Evolutionary conservation across 163 green algal species (phyloP), one percentile per base, ranked within the genome.

Genomic region (Scenedesmus sp.): DNA sequence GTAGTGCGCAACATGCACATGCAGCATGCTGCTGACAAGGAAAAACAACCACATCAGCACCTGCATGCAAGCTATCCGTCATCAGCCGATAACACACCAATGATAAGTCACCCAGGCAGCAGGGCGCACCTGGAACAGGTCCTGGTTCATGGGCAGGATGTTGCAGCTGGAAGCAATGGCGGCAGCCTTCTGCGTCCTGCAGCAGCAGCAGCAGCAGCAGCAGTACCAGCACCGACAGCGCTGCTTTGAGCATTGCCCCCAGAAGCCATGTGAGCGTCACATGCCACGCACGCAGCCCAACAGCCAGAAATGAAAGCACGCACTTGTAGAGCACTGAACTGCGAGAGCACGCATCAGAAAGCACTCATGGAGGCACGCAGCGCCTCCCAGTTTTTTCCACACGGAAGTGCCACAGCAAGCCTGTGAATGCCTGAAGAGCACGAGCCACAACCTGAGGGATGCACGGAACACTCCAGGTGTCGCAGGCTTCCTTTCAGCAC

Each of bases 81-180:
- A 46, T 46, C 34, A 46, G 34, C 34, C 34, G 34, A 46, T 46
- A 46, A 46, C 59, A 64, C 59, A 64, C 8, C 59, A 8, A 10
- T 10, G 59, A 15, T 8, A 64, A 64, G 7, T 15, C 9, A 8
- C 9, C 9, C 59, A 1, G 15, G 1, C 34, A 67, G 81, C 4
- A 12, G 1, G 0, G 18, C 73, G 10, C 67, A 88, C 90, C 77
- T 93, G 79, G 67, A 91, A 92, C 9, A 91, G 86, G 52, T 88
- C 34, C 18, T 91, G 57, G 74, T 87, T 91, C 73, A 93, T 88
- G 54, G 90, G 90, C 52, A 88, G 85, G 84, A 93, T 93, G 85
- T 91, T 93, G 85, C 90, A 93, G 84, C 77, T 89, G 54, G 90
- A 34, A 4, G 90, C 90, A 18, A 93, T 88, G 18, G 90, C 90